Evolutionary conservation across 352 stramenopile genomes (phyloP).

Genomic region (Globisporangium parvum): DNA sequence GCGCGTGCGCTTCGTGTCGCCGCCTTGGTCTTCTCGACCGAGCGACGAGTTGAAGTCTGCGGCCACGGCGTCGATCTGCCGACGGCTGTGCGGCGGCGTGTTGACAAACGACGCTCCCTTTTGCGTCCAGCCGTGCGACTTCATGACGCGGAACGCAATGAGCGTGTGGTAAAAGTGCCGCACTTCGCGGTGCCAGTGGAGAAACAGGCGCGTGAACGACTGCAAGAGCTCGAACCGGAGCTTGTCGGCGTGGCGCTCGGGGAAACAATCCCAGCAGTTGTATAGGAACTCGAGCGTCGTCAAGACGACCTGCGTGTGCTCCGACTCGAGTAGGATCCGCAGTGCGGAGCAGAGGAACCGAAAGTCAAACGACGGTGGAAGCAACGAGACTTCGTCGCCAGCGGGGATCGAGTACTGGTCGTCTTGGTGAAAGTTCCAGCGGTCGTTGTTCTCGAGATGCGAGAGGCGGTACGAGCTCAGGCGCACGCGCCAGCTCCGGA

Average conservation of each 20-base stretch:
- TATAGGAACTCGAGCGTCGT: constrained; percentile 87
- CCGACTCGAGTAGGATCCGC: constrained; percentile 73
- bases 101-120: constrained; percentile 84
- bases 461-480: constrained; percentile 82
- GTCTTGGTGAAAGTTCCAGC: constrained; percentile 89
- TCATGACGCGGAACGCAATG: constrained; percentile 82
- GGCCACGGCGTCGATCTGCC: constrained; percentile 83
- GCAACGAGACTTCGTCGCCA: constrained; percentile 76
- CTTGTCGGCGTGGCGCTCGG: constrained; percentile 84
- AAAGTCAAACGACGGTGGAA: constrained; percentile 86
- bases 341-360: constrained; percentile 77
- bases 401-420: constrained; percentile 87
- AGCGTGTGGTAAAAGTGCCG: constrained; percentile 84
- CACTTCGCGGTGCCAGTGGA: constrained; percentile 87
- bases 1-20: constrained; percentile 46
- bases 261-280: constrained; percentile 88
- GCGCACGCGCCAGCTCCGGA: constrained; percentile 85
- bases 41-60: constrained; percentile 84
- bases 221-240: constrained; percentile 74
- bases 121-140: constrained; percentile 82
- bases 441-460: constrained; percentile 86
- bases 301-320: constrained; percentile 83
- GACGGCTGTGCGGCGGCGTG: constrained; percentile 75
- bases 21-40: constrained; percentile 51
- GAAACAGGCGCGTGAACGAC: constrained; percentile 73